phyloP scores from a whole-genome alignment of 768 basidiomycete genomes.

The Boletus rex-veris region DNA sequence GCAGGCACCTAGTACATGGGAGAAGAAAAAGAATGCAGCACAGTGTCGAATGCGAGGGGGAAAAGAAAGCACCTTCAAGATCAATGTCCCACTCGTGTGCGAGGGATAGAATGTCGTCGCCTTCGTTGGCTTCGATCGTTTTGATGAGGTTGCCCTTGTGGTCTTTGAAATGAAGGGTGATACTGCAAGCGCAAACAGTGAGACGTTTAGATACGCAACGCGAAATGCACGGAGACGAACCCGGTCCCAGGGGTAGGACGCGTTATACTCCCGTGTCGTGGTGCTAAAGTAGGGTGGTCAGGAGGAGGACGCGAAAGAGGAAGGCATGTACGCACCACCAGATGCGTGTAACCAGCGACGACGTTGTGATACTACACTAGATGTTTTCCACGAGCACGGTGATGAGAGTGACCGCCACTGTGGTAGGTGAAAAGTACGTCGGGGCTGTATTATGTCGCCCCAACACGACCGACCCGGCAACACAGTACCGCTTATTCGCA shows the following conservation, averaged over 20 bases:
- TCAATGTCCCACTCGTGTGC: conserved; percentile 97
- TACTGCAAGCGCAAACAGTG: conserved; percentile 41
- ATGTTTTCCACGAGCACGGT: not conserved
- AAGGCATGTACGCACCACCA: conserved; percentile 5
- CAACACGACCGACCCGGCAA: conserved; percentile 2
- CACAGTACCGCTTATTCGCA: not conserved
- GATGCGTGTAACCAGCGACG: conserved; percentile 17
- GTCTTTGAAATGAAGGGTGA: conserved; percentile 89
- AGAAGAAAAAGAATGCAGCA: not conserved
- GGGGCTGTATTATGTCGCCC: not conserved
- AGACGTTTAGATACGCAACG: not conserved
- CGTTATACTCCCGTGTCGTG: conserved; percentile 49
- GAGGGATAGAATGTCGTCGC: conserved; percentile 86
- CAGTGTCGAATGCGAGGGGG: not conserved
- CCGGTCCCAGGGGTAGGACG: conserved; percentile 68
- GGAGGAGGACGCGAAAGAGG: not conserved
- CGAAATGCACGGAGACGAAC: conserved; percentile 34
- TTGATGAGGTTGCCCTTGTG: conserved; percentile 79
- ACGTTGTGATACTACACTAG: not conserved
- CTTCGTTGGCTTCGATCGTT: conserved; percentile 89
- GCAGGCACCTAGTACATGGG: conserved; percentile 71
- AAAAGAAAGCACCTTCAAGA: conserved; percentile 68
- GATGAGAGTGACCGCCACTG: not conserved
- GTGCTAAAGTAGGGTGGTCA: conserved; percentile 5
- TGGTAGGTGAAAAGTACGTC: conserved; percentile 13